phyloP scores from a whole-genome alignment of 106 monocot species.

The Allium cepa region DNA sequence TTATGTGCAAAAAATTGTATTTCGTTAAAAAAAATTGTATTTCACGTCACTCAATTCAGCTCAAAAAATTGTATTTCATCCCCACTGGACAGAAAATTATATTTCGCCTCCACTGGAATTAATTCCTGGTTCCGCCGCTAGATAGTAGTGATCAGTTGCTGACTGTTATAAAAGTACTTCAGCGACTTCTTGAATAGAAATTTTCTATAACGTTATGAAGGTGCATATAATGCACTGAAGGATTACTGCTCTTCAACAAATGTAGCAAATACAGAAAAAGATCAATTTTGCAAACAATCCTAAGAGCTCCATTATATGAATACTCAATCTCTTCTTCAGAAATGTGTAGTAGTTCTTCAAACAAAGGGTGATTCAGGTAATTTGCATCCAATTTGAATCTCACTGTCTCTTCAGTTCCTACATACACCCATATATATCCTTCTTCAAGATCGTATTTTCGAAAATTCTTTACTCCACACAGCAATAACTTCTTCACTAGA shows the following conservation, averaged over 20 bases:
- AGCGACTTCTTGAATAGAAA: not conserved
- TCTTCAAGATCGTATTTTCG: conserved; percentile 3
- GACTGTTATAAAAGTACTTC: too few species aligned
- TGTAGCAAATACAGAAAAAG: conserved; percentile 15
- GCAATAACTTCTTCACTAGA: too few species aligned
- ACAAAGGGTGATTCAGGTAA: conserved; percentile 22
- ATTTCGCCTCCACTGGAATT: too few species aligned
- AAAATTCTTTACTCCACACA: conserved; percentile 14
- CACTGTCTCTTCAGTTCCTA: conserved; percentile 10
- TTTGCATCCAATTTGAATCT: conserved; percentile 20
- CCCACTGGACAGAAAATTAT: too few species aligned
- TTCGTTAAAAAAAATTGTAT: too few species aligned
- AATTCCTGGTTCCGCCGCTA: too few species aligned
- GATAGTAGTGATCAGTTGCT: too few species aligned
- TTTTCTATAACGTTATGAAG: conserved; percentile 8
- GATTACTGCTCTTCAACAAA: conserved; percentile 7
- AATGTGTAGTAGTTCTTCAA: conserved; percentile 16
- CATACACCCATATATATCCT: conserved; percentile 23
- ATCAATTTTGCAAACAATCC: conserved; percentile 20
- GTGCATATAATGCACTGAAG: conserved; percentile 17
- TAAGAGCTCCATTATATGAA: conserved; percentile 18
- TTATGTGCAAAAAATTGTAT: too few species aligned
- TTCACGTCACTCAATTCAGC: too few species aligned
- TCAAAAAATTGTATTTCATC: too few species aligned
- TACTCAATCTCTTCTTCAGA: conserved; percentile 25